phyloP scores from a whole-genome alignment of 495 filamentous ascomycete genomes.

The Penicillium waksmanii region DNA sequence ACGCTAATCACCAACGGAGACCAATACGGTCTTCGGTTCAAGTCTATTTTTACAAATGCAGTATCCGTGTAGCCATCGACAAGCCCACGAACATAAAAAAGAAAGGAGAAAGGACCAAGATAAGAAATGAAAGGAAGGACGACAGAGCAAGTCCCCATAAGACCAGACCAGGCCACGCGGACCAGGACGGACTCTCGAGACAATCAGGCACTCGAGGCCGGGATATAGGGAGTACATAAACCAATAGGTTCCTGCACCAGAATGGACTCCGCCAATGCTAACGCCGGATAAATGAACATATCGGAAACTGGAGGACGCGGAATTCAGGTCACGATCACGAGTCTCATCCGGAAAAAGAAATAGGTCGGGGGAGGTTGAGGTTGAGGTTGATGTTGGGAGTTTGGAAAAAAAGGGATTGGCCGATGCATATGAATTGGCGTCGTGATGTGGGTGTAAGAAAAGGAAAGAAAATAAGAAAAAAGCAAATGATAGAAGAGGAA shows the following conservation, averaged over 20 bases:
- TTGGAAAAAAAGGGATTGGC: conserved; percentile 3
- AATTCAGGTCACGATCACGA: conserved; percentile 29
- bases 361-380: conserved; percentile 10
- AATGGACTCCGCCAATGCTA: conserved; percentile 38
- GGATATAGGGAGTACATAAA: conserved; percentile 33
- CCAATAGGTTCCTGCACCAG: conserved; percentile 31
- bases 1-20: conserved; percentile 48
- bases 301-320: conserved; percentile 32
- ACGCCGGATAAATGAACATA: conserved; percentile 38
- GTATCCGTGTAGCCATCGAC: conserved; percentile 17
- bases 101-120: conserved; percentile 22
- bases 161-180: conserved; percentile 11
- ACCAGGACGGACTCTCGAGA: conserved; percentile 5
- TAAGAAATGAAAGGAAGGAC: conserved; percentile 22
- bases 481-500: conserved; percentile 15
- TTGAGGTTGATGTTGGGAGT: conserved; percentile 1
- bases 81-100: conserved; percentile 14
- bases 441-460: conserved; percentile 20
- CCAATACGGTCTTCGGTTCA: conserved; percentile 32
- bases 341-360: conserved; percentile 30
- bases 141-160: conserved; percentile 16
- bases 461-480: conserved; percentile 20
- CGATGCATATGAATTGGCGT: conserved; percentile 30
- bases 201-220: conserved; percentile 11
- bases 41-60: conserved; percentile 53